phyloP scores from a whole-genome alignment of 179 eudicot species.

The Pouteria campechiana region DNA sequence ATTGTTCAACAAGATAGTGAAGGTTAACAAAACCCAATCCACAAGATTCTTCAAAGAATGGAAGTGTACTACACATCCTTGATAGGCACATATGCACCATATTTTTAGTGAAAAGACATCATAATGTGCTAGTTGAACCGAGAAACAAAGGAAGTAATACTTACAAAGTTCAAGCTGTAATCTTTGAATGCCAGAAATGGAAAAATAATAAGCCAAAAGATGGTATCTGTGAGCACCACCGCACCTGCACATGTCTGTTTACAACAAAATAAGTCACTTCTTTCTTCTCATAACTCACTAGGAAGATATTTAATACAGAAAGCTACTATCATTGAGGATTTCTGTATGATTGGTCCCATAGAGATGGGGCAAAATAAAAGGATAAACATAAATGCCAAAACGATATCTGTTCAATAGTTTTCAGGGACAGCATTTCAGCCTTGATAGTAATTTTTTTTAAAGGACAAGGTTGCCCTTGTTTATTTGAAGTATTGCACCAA shows the following conservation, averaged over 20 bases:
- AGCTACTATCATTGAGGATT: too few species aligned
- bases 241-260: constrained; percentile 69
- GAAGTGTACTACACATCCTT: not conserved
- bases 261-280: not conserved
- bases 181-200: constrained; percentile 36
- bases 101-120: not conserved
- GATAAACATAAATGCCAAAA: not conserved
- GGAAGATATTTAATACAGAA: too few species aligned
- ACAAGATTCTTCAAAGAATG: not conserved
- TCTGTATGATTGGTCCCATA: too few species aligned
- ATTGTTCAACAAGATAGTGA: not conserved
- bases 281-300: too few species aligned
- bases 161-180: constrained; percentile 46
- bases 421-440: too few species aligned
- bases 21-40: not conserved
- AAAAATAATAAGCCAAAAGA: constrained; percentile 76
- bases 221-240: constrained; percentile 64
- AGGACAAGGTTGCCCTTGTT: too few species aligned
- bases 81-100: too few species aligned
- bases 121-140: constrained; percentile 4
- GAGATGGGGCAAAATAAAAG: too few species aligned
- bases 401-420: too few species aligned
- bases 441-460: too few species aligned
- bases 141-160: constrained; percentile 8
- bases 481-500: too few species aligned